These are phyloP conservation scores for Alternaria sp. DNA, from an alignment of 2,329 filamentous ascomycete species.

Conservation along the genomic window DNA sequence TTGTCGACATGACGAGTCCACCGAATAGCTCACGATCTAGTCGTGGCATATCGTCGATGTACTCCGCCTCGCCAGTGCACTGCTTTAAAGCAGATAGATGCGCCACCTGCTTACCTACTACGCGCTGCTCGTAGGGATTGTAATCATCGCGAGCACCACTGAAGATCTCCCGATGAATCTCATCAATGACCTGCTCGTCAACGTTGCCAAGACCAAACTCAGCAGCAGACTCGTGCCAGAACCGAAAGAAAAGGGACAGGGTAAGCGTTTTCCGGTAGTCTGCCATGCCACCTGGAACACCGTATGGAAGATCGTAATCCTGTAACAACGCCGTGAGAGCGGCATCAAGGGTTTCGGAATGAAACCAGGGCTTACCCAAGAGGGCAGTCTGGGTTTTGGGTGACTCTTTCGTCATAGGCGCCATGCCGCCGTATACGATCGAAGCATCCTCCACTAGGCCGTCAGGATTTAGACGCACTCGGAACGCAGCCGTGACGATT, in stretches of 20 bases:
- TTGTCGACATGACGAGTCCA: conserved; percentile 84
- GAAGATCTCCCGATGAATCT: conserved; percentile 84
- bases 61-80: conserved; percentile 89
- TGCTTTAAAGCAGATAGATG: conserved; percentile 93
- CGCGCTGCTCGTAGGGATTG: conserved; percentile 78
- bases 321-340: conserved; percentile 80
- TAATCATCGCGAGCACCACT: conserved; percentile 77
- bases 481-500: conserved; percentile 86
- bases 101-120: conserved; percentile 81
- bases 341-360: conserved; percentile 81
- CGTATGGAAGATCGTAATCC: conserved; percentile 85
- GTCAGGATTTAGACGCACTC: conserved; percentile 71
- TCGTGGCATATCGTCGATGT: conserved; percentile 89
- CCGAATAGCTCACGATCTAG: conserved; percentile 86
- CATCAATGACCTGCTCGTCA: conserved; percentile 75
- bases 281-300: conserved; percentile 95
- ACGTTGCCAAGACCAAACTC: conserved; percentile 61
- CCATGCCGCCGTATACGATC: conserved; percentile 93
- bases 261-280: conserved; percentile 90
- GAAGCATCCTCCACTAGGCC: conserved; percentile 74
- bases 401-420: conserved; percentile 82
- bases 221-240: conserved; percentile 85
- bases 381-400: conserved; percentile 75
- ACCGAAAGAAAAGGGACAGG: conserved; percentile 93
- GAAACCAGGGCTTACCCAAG: conserved; percentile 76